Percentiles rank a stretch among this genome's conserved stretches.
phyloP scores from a whole-genome alignment of 2,329 filamentous ascomycete species.

The Botryotinia narcissicola region DNA sequence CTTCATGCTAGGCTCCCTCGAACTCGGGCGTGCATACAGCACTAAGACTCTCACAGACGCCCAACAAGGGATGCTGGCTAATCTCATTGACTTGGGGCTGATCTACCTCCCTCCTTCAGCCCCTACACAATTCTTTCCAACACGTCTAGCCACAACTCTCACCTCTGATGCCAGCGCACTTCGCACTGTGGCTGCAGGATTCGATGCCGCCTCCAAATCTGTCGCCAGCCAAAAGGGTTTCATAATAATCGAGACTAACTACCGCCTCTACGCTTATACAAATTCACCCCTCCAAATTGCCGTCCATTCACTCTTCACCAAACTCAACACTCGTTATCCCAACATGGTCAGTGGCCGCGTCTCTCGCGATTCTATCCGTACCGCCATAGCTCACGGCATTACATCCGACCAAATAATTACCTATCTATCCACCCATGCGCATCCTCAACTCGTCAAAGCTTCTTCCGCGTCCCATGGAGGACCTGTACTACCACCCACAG shows the following conservation, averaged over 20 bases:
- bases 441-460: slow-evolving; percentile 80
- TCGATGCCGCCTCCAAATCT: slow-evolving; percentile 61
- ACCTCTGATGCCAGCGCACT: slow-evolving; percentile 71
- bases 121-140: slow-evolving; percentile 75
- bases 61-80: slow-evolving; percentile 84
- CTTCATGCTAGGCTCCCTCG: slow-evolving; percentile 89
- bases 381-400: slow-evolving; percentile 86
- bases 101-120: slow-evolving; percentile 68
- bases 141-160: slow-evolving; percentile 87
- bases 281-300: slow-evolving; percentile 91
- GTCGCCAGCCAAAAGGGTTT: slow-evolving; percentile 62
- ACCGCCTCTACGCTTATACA: slow-evolving; percentile 95
- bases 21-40: slow-evolving; percentile 88
- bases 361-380: slow-evolving; percentile 82
- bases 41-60: slow-evolving; percentile 78
- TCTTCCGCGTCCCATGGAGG: slow-evolving; percentile 36
- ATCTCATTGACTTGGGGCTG: slow-evolving; percentile 88
- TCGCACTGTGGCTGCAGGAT: slow-evolving; percentile 65
- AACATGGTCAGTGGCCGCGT: slow-evolving; percentile 93
- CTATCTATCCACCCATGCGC: slow-evolving; percentile 88
- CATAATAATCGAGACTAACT: slow-evolving; percentile 97
- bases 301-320: slow-evolving; percentile 85
- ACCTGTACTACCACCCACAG: slow-evolving; percentile 86
- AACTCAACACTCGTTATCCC: slow-evolving; percentile 84
- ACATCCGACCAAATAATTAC: slow-evolving; percentile 93